Evolutionary conservation across 768 basidiomycete species (phyloP).

Genomic region (Galerina marginata): DNA sequence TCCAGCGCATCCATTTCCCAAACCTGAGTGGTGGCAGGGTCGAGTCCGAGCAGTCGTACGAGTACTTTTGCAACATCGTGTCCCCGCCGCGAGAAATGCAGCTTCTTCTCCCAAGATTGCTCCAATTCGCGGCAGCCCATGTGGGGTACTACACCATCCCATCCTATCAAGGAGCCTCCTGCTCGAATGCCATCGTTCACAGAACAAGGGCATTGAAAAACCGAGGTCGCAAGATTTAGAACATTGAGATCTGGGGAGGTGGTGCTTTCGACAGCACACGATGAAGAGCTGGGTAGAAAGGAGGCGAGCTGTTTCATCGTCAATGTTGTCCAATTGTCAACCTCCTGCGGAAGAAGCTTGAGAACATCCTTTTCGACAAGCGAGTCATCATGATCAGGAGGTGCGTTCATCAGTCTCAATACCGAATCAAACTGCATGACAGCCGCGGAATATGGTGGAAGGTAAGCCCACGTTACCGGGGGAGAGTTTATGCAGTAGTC

Average conservation of each 20-base stretch:
- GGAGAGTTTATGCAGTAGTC: background rate
- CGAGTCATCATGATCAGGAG: background rate
- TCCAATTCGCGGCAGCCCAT: constrained; percentile 22
- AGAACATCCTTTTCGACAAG: background rate
- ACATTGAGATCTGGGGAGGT: background rate
- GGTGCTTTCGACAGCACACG: background rate
- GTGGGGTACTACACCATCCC: constrained; percentile 28
- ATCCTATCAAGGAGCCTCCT: constrained; percentile 27
- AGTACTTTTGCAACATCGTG: constrained; percentile 21
- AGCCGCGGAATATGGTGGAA: background rate
- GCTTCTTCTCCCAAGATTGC: constrained; percentile 18
- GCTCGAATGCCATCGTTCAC: background rate
- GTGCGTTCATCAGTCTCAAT: background rate
- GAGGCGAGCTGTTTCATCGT: constrained; percentile 23
- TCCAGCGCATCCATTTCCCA: constrained; percentile 23
- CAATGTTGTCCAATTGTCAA: constrained; percentile 18
- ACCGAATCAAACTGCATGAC: background rate
- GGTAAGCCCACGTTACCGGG: background rate
- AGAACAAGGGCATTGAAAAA: constrained; percentile 27
- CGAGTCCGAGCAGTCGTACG: constrained; percentile 19
- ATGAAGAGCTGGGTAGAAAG: constrained; percentile 1
- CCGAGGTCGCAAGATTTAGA: constrained; percentile 24
- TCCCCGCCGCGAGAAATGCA: constrained; percentile 23
- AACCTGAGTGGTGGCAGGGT: constrained; percentile 18
- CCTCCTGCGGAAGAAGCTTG: constrained; percentile 12